phyloP scores from a whole-genome alignment of 805 yeast species.

The Yarrowia sp. region DNA sequence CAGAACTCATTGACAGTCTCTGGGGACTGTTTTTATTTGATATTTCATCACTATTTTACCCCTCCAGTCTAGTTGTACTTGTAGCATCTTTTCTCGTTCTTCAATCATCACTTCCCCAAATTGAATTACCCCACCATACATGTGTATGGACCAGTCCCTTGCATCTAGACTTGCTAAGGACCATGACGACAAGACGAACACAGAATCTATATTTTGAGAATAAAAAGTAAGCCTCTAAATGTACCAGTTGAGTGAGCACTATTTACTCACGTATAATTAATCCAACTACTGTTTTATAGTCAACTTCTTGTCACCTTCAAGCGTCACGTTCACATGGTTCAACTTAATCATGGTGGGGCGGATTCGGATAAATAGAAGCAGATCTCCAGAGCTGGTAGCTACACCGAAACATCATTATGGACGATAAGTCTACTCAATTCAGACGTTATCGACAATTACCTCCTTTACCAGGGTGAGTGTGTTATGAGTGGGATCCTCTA shows the following conservation, averaged over 20 bases:
- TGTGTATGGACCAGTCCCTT: not conserved
- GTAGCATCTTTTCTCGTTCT: not conserved
- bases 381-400: not conserved
- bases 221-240: too few species aligned
- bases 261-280: too few species aligned
- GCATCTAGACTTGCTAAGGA: not conserved
- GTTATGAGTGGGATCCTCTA: too few species aligned
- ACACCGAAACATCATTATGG: not conserved
- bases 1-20: too few species aligned
- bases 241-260: too few species aligned
- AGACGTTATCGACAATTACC: not conserved
- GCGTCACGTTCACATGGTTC: not conserved
- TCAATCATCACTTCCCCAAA: not conserved
- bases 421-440: not conserved
- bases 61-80: too few species aligned
- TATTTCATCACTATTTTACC: too few species aligned
- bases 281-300: too few species aligned
- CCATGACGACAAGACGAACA: too few species aligned
- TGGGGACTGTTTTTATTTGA: too few species aligned
- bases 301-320: not conserved
- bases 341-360: constrained; percentile 3
- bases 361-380: not conserved
- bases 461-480: constrained; percentile 3
- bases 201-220: too few species aligned
- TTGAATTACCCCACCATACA: constrained; percentile 5